A percentile compares a stretch with the other conserved stretches of the same genome.
phyloP scores from a whole-genome alignment of 257 asterid genomes.

The Solanum medicagineum region DNA sequence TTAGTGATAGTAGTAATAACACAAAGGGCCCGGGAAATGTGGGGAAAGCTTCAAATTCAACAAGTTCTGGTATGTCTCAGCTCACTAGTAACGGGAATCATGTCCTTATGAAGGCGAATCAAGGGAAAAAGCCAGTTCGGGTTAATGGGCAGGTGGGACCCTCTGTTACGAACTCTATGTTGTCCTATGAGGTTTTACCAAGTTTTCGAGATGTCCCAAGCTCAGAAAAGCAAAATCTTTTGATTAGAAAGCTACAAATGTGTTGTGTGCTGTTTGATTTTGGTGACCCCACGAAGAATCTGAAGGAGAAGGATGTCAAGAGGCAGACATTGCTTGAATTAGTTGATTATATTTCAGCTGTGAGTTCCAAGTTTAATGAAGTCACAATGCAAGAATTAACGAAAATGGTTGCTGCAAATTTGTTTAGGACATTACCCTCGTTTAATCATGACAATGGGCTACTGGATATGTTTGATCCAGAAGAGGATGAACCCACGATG shows the following conservation, averaged over 20 bases:
- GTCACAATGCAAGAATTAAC: constrained; percentile 35
- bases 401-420: constrained; percentile 44
- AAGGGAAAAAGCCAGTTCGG: not conserved
- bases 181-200: constrained; percentile 26
- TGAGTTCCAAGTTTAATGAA: constrained; percentile 34
- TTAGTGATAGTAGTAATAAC: not conserved
- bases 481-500: constrained; percentile 45
- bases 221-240: constrained; percentile 33
- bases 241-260: constrained; percentile 36
- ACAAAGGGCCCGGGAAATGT: not conserved
- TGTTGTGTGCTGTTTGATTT: constrained; percentile 44
- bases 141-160: constrained; percentile 10
- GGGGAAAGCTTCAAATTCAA: constrained; percentile 4
- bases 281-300: constrained; percentile 21
- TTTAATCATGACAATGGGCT: constrained; percentile 27
- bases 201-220: constrained; percentile 30
- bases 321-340: constrained; percentile 39
- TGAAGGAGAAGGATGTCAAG: constrained; percentile 44
- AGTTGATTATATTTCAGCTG: constrained; percentile 35
- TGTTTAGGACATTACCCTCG: constrained; percentile 37
- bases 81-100: constrained; percentile 20
- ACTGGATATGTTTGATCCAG: constrained; percentile 32
- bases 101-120: constrained; percentile 1
- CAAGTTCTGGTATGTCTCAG: constrained; percentile 1
- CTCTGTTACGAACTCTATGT: constrained; percentile 8